Evolutionary conservation across 805 yeast species (phyloP).

Genomic region (Sugiyamaella lignohabitans): DNA sequence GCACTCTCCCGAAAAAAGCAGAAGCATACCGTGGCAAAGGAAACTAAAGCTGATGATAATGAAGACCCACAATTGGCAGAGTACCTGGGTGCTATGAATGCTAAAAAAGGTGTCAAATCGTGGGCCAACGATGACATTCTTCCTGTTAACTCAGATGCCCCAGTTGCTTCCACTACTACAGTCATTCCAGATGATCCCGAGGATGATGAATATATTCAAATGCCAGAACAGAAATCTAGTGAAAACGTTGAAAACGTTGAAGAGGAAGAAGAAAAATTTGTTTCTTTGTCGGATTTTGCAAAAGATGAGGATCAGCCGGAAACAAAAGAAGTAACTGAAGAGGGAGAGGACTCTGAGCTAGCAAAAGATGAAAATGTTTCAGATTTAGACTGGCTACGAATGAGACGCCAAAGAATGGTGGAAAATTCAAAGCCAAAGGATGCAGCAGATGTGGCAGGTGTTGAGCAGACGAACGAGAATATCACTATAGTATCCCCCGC

Average conservation of each 20-base stretch:
- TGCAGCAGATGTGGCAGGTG: neutral
- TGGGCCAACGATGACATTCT: conserved; percentile 57
- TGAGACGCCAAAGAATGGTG: conserved; percentile 63
- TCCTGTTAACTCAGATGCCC: conserved; percentile 37
- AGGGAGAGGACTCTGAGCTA: conserved; percentile 19
- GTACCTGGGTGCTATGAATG: conserved; percentile 76
- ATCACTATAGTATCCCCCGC: neutral
- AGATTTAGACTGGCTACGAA: conserved; percentile 83
- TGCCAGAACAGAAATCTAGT: conserved; percentile 6
- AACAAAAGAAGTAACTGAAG: conserved; percentile 22
- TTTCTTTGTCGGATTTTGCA: conserved; percentile 2
- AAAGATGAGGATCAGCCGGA: too few relatives aligned
- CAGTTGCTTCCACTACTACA: conserved; percentile 12
- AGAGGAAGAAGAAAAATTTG: conserved; percentile 18
- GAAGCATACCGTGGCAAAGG: conserved; percentile 28
- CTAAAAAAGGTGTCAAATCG: conserved; percentile 59
- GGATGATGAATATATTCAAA: conserved; percentile 37
- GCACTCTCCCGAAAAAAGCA: conserved; percentile 29
- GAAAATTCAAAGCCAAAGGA: conserved; percentile 23
- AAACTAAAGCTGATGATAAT: conserved; percentile 16
- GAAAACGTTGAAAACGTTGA: conserved; percentile 43
- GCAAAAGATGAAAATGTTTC: conserved; percentile 51
- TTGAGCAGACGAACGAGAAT: neutral
- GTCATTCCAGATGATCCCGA: conserved; percentile 33
- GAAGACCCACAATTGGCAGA: conserved; percentile 56